Evolutionary conservation across 108 stramenopile species (phyloP).

Genomic region (Nitzschia palea): DNA sequence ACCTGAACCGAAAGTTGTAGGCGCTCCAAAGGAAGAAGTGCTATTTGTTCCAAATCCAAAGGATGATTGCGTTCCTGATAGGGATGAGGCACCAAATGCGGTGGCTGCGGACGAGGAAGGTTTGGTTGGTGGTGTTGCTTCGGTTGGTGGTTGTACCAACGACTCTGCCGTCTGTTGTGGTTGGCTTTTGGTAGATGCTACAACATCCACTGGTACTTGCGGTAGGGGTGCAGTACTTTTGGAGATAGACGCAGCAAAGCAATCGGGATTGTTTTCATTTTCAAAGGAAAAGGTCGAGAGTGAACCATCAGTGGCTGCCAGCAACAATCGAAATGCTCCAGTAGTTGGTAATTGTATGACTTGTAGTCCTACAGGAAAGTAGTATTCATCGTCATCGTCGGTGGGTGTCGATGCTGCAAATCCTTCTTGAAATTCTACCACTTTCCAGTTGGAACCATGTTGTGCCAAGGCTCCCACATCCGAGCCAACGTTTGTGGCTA

Average conservation of each 20-base stretch:
- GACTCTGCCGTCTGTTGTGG: not conserved
- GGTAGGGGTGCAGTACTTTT: conserved; percentile 7
- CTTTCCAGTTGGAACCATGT: conserved; percentile 40
- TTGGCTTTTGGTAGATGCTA: not conserved
- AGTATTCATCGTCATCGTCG: conserved; percentile 81
- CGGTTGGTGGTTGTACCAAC: not conserved
- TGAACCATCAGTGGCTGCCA: conserved; percentile 67
- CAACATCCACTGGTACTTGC: not conserved
- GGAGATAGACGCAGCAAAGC: conserved; percentile 6
- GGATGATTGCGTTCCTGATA: not conserved
- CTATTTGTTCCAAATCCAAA: not conserved
- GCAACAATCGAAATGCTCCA: conserved; percentile 22
- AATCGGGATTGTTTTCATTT: conserved; percentile 28
- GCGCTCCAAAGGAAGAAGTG: conserved; percentile 1
- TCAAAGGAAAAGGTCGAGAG: conserved; percentile 38
- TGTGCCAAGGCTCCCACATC: conserved; percentile 56
- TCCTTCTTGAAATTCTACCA: conserved; percentile 77
- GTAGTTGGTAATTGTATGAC: conserved; percentile 34
- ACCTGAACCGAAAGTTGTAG: conserved; percentile 8
- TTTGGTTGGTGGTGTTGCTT: not conserved
- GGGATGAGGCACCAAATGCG: not conserved
- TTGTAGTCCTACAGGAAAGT: conserved; percentile 63
- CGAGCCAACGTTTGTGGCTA: conserved; percentile 72
- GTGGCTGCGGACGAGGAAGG: not conserved
- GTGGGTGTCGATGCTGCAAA: conserved; percentile 60